Base-by-base conservation (phyloP, 2,329 filamentous ascomycete species). In the Diaporthe australafricana region DNA sequence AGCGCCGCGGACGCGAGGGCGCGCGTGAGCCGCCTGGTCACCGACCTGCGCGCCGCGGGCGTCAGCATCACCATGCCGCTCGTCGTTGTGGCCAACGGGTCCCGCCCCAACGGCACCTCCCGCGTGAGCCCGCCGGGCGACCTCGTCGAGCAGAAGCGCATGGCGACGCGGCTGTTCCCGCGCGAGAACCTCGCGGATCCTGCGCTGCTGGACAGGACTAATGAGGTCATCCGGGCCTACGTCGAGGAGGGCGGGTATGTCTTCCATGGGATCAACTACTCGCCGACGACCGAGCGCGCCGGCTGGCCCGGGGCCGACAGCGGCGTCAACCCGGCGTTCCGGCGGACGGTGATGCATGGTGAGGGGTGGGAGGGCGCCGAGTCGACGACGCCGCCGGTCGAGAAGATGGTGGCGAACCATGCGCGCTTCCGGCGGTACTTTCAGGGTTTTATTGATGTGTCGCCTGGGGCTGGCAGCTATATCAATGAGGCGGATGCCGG, bases 291-390 rank as follows among this genome's bases (percentile, higher is more conserved):
- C 16, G 47, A 70, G 57, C 72, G 67, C 4, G 77, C 74, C 7
- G 78, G 75, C 0, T 76, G 74, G 66, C 72, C 74, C 0, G 71
- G 72, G 30, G 11, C 8, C 17, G 80, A 81, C 62, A 86, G 82
- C 16, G 82, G 84, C 12, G 80, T 87, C 53, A 86, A 86, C 75
- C 84, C 86, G 6, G 86, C 85, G 1, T 88, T 86, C 86, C 81
- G 87, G 47, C 78, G 80, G 8, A 80, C 84, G 1, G 76, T 81
- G 1, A 77, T 83, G 76, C 83, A 81, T 75, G 76, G 82, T 3
- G 40, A 62, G 77, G 83, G 48, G 83, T 83, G 78, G 57, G 56
- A 40, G 38, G 45, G 22, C 27, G 16, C 3, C 27, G 69, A 68
- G 20, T 40, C 45, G 50, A 63, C 56, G 27, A 17, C 45, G 25